Base-by-base conservation (phyloP, 306 rosid genomes). In the Cicer pinnatifidum region DNA sequence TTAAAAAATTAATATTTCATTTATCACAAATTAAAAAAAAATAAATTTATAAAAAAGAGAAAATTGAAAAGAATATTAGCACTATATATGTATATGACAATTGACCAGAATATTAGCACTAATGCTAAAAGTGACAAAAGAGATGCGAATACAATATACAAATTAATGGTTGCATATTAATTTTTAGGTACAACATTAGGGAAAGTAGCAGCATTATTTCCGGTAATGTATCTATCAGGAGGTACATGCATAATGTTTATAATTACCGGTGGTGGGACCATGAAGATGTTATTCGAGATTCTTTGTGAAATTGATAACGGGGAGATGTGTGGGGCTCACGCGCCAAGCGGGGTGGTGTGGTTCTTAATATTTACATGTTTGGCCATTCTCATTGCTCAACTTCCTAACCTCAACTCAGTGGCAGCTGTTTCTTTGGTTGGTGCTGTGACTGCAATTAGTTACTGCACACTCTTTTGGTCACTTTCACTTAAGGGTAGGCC, bases 401-500 rank as follows among this genome's bases (percentile, higher is more conserved):
- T 88, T 15, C 97, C 93, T 5, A 92, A 85, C 52, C 74, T 92
- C 23, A 82, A 89, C 67, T 89, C 96, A 6, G 0, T 92, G 10
- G 78, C 88, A 11, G 63, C 51, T 8, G 79, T 84, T 6, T 92
- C 97, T 38, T 33, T 89, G 6, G 3, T 85, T 1, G 96, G 97
- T 0, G 82, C 84, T 41, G 20, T 82, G 51, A 10, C 82, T 2
- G 73, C 80, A 11, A 11, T 89, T 15, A 46, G 13, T 2, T 88
- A 85, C 4, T 84, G 80, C 53, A 84, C 87, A 7, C 62, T 84
- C 54, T 54, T 88, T 53, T 92, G 89, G 97, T 78, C 71, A 0
- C 83, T 86, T 23, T 80, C 97, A 0, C 33, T 89, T 17, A 47
- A 68, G 71, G 90, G 82, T 1, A 77, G 86, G 68, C 88, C 82